Evolutionary conservation across 768 basidiomycete genomes (phyloP).

Genomic region (Tephrocybe sp.): DNA sequence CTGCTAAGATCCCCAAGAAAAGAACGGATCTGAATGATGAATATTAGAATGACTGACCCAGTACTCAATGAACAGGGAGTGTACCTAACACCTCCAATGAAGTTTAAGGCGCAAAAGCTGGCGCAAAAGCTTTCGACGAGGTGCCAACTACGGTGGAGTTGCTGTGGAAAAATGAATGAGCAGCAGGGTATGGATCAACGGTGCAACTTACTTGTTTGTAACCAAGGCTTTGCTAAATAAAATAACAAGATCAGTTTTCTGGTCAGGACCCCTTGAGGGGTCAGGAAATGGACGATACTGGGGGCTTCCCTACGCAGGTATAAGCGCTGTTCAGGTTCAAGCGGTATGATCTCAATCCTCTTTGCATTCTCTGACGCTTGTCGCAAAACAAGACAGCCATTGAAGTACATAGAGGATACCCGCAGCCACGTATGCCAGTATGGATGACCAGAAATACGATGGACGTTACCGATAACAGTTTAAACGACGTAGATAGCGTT

Average conservation of each 20-base stretch:
- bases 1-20: conserved; percentile 81
- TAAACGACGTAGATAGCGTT: conserved; percentile 26
- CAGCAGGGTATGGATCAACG: conserved; percentile 1
- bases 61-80: conserved; percentile 11
- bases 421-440: conserved; percentile 79
- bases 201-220: conserved; percentile 67
- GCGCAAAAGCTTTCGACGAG: conserved; percentile 84
- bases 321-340: conserved; percentile 97
- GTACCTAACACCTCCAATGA: conserved; percentile 84
- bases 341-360: conserved; percentile 96
- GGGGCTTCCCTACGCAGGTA: conserved; percentile 98
- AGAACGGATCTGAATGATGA: conserved; percentile 56
- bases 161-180: conserved; percentile 40
- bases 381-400: conserved; percentile 19
- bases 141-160: conserved; percentile 86
- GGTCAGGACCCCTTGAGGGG: conserved; percentile 37
- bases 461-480: conserved; percentile 70
- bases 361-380: conserved; percentile 32
- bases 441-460: conserved; percentile 53
- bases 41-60: background rate
- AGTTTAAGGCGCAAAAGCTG: conserved; percentile 87
- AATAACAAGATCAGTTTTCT: conserved; percentile 49
- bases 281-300: conserved; percentile 52
- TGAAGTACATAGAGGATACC: conserved; percentile 67
- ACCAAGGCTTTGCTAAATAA: conserved; percentile 64